These are phyloP conservation scores for Dipteronia sinensis DNA, from an alignment of 345 rosid genomes.

Conservation along the genomic window DNA sequence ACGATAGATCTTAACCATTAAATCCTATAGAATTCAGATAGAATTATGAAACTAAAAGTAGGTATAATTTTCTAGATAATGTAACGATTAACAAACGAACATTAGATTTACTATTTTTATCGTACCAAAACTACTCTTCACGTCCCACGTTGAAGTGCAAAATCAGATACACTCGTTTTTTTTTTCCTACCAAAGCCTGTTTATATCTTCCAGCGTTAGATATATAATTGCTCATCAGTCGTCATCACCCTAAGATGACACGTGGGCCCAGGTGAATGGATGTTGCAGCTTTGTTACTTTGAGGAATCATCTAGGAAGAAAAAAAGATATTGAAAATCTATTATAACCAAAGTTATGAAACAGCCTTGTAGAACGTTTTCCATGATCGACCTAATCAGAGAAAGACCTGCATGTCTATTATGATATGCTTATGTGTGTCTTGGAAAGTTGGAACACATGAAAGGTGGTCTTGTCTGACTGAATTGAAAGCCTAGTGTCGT, in stretches of 20 bases:
- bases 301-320: background rate
- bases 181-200: too few relatives aligned
- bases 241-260: constrained; percentile 21
- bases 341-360: too few relatives aligned
- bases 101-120: too few relatives aligned
- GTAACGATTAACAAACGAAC: too few relatives aligned
- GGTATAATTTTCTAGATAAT: background rate
- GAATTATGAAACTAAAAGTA: background rate
- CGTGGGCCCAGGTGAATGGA: constrained; percentile 14
- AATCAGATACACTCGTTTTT: too few relatives aligned
- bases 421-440: background rate
- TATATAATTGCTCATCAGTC: background rate
- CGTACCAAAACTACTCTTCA: too few relatives aligned
- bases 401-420: too few relatives aligned
- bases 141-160: too few relatives aligned
- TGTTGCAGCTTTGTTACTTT: background rate
- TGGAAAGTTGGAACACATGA: constrained; percentile 25
- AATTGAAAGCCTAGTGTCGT: constrained; percentile 3
- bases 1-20: too few relatives aligned
- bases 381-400: too few relatives aligned
- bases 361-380: too few relatives aligned
- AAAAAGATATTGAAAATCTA: background rate
- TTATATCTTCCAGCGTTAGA: too few relatives aligned
- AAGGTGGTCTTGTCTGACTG: constrained; percentile 8
- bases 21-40: background rate